Conservation (phyloP, 768 basidiomycete species). For the Rhodosporidiobolus odoratus region DNA sequence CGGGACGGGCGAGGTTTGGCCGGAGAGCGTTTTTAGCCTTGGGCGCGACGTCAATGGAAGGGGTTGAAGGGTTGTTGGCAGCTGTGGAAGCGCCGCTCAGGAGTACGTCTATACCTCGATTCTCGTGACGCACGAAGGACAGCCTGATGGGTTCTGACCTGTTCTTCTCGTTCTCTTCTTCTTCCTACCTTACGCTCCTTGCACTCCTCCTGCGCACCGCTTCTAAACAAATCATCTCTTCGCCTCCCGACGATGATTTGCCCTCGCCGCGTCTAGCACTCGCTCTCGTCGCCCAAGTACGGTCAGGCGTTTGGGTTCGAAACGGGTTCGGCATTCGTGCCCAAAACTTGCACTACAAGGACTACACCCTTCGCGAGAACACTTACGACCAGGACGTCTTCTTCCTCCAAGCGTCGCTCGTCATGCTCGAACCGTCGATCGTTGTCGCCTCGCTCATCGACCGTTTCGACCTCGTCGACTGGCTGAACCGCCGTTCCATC, state of each 20-base stretch:
- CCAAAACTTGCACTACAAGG: conserved; percentile 90
- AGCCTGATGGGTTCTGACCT: not conserved
- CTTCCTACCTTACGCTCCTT: not conserved
- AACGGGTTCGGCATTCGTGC: conserved; percentile 94
- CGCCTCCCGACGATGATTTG: too few species aligned
- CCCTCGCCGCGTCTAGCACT: conserved; percentile 49
- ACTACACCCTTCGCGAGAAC: conserved; percentile 88
- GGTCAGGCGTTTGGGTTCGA: conserved; percentile 92
- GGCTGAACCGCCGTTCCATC: conserved; percentile 56
- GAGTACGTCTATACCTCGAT: conserved; percentile 54
- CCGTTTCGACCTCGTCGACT: conserved; percentile 72
- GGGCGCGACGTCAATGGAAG: too few species aligned
- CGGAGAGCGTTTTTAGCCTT: conserved; percentile 54
- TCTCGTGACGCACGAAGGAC: not conserved
- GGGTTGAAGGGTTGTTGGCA: not conserved
- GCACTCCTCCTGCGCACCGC: not conserved
- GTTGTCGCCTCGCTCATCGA: conserved; percentile 83
- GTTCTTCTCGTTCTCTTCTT: not conserved
- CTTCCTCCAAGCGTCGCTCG: conserved; percentile 77
- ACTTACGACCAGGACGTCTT: conserved; percentile 95
- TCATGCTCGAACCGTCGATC: conserved; percentile 66
- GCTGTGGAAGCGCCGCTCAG: conserved; percentile 76
- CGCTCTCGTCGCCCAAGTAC: conserved; percentile 87
- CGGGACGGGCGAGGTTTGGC: not conserved
- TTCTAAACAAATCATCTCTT: too few species aligned